Conservation (phyloP, 2,329 filamentous ascomycete genomes). For the Fusarium sambucinum region DNA sequence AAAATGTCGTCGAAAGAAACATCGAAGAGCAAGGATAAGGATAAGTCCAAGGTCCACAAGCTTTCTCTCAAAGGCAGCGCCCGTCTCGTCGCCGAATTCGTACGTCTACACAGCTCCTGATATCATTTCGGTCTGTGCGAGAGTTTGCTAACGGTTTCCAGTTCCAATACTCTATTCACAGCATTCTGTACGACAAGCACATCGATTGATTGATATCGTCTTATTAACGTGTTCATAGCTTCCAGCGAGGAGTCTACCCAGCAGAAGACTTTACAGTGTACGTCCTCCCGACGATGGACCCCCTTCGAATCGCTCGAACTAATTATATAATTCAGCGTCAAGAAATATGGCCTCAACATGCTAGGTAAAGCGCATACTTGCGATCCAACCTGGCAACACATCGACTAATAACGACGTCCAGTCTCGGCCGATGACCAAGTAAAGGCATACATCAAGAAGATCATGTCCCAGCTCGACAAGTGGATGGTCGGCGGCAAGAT, state of each 20-base stretch:
- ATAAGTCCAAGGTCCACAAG: slow-evolving; percentile 94
- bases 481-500: slow-evolving; percentile 99
- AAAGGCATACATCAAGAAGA: slow-evolving; percentile 99
- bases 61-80: slow-evolving; percentile 86
- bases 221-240: slow-evolving; percentile 62
- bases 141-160: slow-evolving; percentile 52
- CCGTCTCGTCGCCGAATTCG: slow-evolving; percentile 94
- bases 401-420: slow-evolving; percentile 48
- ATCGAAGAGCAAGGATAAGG: slow-evolving; percentile 59
- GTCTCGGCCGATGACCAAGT: slow-evolving; percentile 98
- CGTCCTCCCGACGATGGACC: slow-evolving; percentile 49
- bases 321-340: slow-evolving; percentile 66
- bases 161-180: slow-evolving; percentile 99
- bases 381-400: too few relatives aligned
- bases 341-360: slow-evolving; percentile 99
- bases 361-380: slow-evolving; percentile 67
- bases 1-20: slow-evolving; percentile 51
- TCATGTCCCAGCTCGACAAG: slow-evolving; percentile 96
- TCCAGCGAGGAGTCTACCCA: slow-evolving; percentile 87
- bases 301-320: slow-evolving; percentile 9
- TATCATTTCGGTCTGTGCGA: neutral
- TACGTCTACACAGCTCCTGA: slow-evolving; percentile 64
- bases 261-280: slow-evolving; percentile 96
- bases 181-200: slow-evolving; percentile 75
- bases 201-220: neutral